phyloP scores from a whole-genome alignment of 2,329 filamentous ascomycete genomes.

The Coniochaeta sp. region DNA sequence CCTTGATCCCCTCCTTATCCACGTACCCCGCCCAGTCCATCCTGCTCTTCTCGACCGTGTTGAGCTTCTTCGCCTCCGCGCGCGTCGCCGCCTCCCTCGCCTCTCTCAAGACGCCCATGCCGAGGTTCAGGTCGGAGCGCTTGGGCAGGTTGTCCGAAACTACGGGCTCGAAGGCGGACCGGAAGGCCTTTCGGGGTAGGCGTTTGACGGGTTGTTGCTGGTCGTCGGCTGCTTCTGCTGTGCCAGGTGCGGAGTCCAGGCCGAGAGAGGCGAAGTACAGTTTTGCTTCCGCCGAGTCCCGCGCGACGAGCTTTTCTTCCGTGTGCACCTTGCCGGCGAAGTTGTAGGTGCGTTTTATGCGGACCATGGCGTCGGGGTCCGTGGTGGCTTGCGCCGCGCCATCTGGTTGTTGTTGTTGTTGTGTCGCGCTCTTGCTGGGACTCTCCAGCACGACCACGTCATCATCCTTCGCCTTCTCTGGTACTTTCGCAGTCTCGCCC shows the following conservation, averaged over 20 bases:
- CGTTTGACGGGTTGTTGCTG: constrained; percentile 30
- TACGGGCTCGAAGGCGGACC: constrained; percentile 56
- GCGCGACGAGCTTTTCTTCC: constrained; percentile 62
- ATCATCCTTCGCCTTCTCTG: constrained; percentile 12
- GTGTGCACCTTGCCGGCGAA: constrained; percentile 68
- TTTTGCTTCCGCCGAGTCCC: constrained; percentile 59
- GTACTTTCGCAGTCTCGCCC: constrained; percentile 37
- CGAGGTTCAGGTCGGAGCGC: constrained; percentile 52
- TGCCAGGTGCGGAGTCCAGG: constrained; percentile 18
- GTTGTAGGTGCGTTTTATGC: constrained; percentile 65
- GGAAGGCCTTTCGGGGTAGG: constrained; percentile 48
- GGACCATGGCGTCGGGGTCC: constrained; percentile 38
- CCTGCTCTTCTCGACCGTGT: constrained; percentile 64
- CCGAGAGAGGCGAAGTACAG: constrained; percentile 51
- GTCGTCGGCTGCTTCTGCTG: constrained; percentile 14
- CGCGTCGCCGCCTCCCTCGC: constrained; percentile 33
- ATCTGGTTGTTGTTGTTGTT: constrained; percentile 1
- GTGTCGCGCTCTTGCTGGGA: neutral
- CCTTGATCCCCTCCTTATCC: constrained; percentile 63
- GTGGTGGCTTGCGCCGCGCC: constrained; percentile 5
- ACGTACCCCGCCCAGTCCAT: constrained; percentile 70
- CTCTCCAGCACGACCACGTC: neutral
- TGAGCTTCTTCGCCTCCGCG: constrained; percentile 56
- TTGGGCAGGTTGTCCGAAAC: constrained; percentile 31
- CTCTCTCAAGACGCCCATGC: constrained; percentile 40